Evolutionary conservation across 139 green algal genomes (phyloP).

Genomic region (Micractinium conductrix): DNA sequence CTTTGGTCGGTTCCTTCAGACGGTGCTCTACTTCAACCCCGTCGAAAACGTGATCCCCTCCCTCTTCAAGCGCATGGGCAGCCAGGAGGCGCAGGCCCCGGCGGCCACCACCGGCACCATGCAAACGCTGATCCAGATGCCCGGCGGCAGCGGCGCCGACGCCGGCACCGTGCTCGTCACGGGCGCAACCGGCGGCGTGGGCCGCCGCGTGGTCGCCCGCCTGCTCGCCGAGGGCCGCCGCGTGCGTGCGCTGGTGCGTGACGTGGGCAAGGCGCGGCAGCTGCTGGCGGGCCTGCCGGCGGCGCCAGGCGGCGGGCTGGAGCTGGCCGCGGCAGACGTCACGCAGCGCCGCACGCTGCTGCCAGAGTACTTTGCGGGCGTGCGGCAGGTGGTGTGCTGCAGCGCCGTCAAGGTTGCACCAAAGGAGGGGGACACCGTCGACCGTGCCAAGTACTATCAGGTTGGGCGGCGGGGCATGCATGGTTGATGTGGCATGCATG

Average conservation of each 20-base stretch:
- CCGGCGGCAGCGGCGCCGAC: background rate
- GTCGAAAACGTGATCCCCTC: constrained; percentile 32
- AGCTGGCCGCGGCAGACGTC: constrained; percentile 84
- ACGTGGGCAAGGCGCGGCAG: constrained; percentile 67
- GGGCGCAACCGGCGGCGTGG: constrained; percentile 87
- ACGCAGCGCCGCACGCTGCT: constrained; percentile 77
- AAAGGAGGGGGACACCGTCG: constrained; percentile 87
- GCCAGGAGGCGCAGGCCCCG: background rate
- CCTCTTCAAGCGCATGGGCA: background rate
- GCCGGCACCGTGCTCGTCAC: constrained; percentile 44
- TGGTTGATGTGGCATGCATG: background rate
- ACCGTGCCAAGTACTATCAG: constrained; percentile 90
- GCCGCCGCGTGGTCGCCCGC: constrained; percentile 78
- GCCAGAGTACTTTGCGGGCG: constrained; percentile 74
- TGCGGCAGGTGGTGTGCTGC: constrained; percentile 75
- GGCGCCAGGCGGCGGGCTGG: constrained; percentile 62
- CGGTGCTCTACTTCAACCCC: constrained; percentile 82
- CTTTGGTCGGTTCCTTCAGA: constrained; percentile 79
- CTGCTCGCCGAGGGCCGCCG: constrained; percentile 66
- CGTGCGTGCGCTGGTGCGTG: constrained; percentile 81
- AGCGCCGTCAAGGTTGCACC: constrained; percentile 76
- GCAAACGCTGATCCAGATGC: background rate
- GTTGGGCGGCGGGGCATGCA: constrained; percentile 27
- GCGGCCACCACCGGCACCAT: background rate
- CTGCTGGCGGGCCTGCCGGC: constrained; percentile 60